Evolutionary conservation across 2,329 filamentous ascomycete species (phyloP), one percentile per base, ranked within the genome.

Genomic region (Colletotrichum tabaci): DNA sequence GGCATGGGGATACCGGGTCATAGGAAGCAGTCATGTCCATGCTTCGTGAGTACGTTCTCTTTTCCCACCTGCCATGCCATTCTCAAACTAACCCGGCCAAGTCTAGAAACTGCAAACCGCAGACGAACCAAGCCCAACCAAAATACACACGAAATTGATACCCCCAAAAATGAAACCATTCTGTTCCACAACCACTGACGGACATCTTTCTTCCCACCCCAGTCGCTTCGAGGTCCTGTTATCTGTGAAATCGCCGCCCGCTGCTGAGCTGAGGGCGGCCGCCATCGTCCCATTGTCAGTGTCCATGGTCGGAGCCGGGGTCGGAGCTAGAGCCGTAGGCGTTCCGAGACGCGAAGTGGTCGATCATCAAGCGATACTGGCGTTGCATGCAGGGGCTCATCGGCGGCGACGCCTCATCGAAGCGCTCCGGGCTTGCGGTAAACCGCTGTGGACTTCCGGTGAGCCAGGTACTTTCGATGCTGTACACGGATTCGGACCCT

Each of bases 131-230:
- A 35, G 30, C 40, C 53, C 52, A 58, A 46, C 58, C 64, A 50
- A 46, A 62, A 61, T 38, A 67, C 50, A 61, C 46, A 71, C 68
- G 57, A 71, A 56, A 8, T 71, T 71, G 68, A 71, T 71, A 71
- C 68, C 68, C 61, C 26, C 56, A 44, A 50, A 56, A 61, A 38
- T 50, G 52, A 56, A 40, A 21, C 16, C 13, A 56, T 30, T 30
- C 60, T 40, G 3, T 30, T 40, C 26, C 42, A 44, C 26, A 49
- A 35, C 30, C 15, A 18, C 26, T 18, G 18, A 40, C 12, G n/a
- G 15, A 16, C 35, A 23, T 8, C 10, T 10, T 30, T 18, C 30
- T 23, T 21, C 21, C 13, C 7, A 9, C 13, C 30, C 30, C 8
- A 35, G 8, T 35, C 8, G 30, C 30, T 35, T 35, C 30, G 9